phyloP scores from a whole-genome alignment of 129 eudicot species.

The Scalesia atractyloides region DNA sequence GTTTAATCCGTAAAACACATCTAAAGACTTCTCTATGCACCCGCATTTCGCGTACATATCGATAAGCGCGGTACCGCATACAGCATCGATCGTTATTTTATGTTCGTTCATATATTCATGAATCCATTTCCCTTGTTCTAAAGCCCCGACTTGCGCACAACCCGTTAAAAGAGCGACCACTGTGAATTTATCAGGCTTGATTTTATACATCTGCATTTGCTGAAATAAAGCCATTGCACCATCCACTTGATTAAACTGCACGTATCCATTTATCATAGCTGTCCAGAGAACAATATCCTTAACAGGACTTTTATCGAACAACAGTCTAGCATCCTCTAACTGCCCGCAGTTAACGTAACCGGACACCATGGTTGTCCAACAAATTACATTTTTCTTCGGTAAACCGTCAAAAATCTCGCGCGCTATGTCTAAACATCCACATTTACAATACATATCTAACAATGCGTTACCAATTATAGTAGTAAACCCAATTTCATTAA shows the following conservation, averaged over 20 bases:
- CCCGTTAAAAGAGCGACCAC: constrained; percentile 70
- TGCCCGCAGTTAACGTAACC: constrained; percentile 58
- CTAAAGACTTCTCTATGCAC: constrained; percentile 52
- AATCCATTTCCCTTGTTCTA: constrained; percentile 78
- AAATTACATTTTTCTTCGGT: constrained; percentile 52
- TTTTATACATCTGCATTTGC: constrained; percentile 45
- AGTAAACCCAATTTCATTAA: constrained; percentile 38
- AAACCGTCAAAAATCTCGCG: constrained; percentile 49
- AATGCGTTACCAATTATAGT: constrained; percentile 54
- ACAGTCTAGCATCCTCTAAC: constrained; percentile 57
- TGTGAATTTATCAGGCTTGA: constrained; percentile 64
- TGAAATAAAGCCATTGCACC: constrained; percentile 57
- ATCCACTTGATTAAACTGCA: constrained; percentile 60
- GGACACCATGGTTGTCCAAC: constrained; percentile 74
- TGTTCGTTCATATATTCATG: constrained; percentile 55
- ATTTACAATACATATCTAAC: constrained; percentile 67
- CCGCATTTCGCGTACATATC: constrained; percentile 84
- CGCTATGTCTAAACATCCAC: constrained; percentile 58
- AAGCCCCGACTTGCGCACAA: constrained; percentile 67
- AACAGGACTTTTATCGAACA: constrained; percentile 59
- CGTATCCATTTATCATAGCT: constrained; percentile 77
- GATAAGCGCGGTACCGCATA: constrained; percentile 72
- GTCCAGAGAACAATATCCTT: constrained; percentile 75
- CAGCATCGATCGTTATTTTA: constrained; percentile 45
- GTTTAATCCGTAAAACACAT: constrained; percentile 43